Conservation (phyloP, 495 filamentous ascomycete species). For the Parmelia sp. region DNA sequence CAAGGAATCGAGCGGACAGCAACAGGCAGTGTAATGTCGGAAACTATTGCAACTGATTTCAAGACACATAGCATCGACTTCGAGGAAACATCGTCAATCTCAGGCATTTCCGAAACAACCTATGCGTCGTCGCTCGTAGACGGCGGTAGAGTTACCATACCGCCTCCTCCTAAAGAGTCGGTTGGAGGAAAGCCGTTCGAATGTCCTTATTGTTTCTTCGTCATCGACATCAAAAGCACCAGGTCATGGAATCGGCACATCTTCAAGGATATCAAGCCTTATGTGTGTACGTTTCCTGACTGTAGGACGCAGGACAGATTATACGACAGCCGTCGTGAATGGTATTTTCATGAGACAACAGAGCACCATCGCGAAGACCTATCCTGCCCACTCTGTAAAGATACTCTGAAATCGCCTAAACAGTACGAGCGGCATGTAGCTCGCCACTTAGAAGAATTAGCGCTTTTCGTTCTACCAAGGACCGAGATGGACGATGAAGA, state of each 20-base stretch:
- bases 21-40: neutral
- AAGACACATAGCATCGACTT: neutral
- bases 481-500: neutral
- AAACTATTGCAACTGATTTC: neutral
- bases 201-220: neutral
- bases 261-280: conserved; percentile 25
- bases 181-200: too few relatives aligned
- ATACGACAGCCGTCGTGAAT: conserved; percentile 24
- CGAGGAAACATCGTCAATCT: neutral
- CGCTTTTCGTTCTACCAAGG: neutral
- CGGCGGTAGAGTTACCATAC: conserved; percentile 16
- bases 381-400: neutral
- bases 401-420: neutral
- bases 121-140: conserved; percentile 16
- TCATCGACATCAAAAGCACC: conserved; percentile 1
- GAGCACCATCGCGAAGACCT: neutral
- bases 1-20: neutral
- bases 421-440: neutral
- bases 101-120: conserved; percentile 17
- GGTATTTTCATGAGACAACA: conserved; percentile 18
- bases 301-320: conserved; percentile 16
- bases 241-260: conserved; percentile 19
- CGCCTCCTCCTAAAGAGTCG: conserved; percentile 11
- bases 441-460: neutral
- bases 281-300: conserved; percentile 21